Conservation (phyloP, 306 rosid genomes). For the Aeschynomene evenia region DNA sequence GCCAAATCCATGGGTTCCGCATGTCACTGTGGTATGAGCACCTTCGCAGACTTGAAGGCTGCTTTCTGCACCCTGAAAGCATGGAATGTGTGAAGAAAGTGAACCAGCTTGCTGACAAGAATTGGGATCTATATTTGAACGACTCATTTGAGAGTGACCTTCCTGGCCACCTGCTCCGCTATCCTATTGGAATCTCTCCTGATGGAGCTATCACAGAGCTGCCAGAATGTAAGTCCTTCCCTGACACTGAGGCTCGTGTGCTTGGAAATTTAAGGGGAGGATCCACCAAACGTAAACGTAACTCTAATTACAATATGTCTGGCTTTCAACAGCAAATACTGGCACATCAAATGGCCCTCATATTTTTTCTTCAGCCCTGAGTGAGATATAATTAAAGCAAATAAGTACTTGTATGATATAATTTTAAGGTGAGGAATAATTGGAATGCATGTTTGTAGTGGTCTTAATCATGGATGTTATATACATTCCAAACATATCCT, state of each 20-base stretch:
- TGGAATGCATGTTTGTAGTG: too few species aligned
- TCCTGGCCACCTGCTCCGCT: conserved; percentile 65
- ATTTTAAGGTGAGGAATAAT: too few species aligned
- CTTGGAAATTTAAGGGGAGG: too few species aligned
- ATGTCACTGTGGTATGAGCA: conserved; percentile 67
- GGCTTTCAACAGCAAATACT: too few species aligned
- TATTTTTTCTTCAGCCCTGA: too few species aligned
- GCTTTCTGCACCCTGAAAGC: conserved; percentile 49
- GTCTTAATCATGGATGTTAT: too few species aligned
- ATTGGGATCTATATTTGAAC: conserved; percentile 57
- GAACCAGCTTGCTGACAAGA: conserved; percentile 56
- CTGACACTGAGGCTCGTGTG: conserved; percentile 68
- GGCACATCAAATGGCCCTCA: too few species aligned
- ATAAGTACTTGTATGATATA: too few species aligned
- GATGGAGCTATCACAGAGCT: conserved; percentile 52
- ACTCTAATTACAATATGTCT: too few species aligned
- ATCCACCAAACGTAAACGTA: too few species aligned
- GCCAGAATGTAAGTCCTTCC: conserved; percentile 57
- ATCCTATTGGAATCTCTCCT: conserved; percentile 49
- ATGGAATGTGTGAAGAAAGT: conserved; percentile 46
- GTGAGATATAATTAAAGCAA: too few species aligned
- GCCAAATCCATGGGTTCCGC: conserved; percentile 62
- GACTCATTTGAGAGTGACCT: conserved; percentile 52
- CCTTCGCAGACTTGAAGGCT: conserved; percentile 50
- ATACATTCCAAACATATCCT: too few species aligned